phyloP scores from a whole-genome alignment of 2,329 filamentous ascomycete species.

The Nakataea oryzae region DNA sequence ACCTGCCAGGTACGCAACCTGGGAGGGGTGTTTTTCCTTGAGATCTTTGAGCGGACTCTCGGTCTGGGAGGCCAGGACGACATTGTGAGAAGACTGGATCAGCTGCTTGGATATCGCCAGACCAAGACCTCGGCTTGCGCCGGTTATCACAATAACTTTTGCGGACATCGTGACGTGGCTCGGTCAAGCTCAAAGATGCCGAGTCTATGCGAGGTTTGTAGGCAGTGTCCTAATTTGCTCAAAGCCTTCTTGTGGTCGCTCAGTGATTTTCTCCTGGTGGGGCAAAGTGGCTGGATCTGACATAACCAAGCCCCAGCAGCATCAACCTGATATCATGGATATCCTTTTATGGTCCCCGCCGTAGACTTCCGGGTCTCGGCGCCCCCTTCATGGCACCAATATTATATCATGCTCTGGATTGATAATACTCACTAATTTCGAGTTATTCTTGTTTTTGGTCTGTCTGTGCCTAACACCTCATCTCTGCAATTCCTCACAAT shows the following conservation, averaged over 20 bases:
- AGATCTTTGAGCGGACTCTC: conserved; percentile 36
- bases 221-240: not conserved
- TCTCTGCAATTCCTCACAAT: conserved; percentile 25
- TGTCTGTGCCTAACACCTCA: no score
- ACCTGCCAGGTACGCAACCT: conserved; percentile 44
- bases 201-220: not conserved
- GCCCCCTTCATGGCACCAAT: no score
- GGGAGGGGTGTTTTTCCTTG: conserved; percentile 37
- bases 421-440: no score
- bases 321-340: not conserved
- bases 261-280: not conserved
- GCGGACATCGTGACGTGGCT: conserved; percentile 24
- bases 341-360: no score
- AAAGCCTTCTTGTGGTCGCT: not conserved
- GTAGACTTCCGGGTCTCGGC: no score
- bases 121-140: conserved; percentile 53
- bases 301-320: not conserved
- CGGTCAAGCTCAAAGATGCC: not conserved
- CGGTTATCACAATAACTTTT: conserved; percentile 62
- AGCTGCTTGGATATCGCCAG: conserved; percentile 43
- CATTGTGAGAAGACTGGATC: conserved; percentile 41
- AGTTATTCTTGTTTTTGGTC: not conserved
- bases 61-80: conserved; percentile 48
- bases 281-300: not conserved
- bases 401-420: no score